Base-by-base conservation (phyloP, 495 filamentous ascomycete species). In the Xylaria bambusicola region DNA sequence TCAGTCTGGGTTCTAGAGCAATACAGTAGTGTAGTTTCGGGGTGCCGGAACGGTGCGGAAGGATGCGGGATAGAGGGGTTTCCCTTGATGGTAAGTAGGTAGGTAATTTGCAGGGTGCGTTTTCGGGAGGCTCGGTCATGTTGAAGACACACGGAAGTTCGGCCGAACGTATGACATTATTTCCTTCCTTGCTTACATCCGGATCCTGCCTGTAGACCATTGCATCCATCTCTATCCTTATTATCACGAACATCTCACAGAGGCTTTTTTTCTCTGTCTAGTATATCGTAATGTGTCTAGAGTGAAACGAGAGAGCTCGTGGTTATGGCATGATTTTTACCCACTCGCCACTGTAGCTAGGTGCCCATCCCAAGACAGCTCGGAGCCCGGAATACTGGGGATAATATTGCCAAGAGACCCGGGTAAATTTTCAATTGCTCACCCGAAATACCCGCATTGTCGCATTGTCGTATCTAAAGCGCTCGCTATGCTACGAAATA, bases 41-140 rank as follows among this genome's bases (percentile, higher is more conserved):
- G 27, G 50, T 52, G 21, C 50, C 50, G 50, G 50, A 52, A 52
- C 50, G 50, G 50, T 52, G 50, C 50, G 50, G 50, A 40, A 52
- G 50, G 50, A 41, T 52, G 50, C 26, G 40, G 50, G 50, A 41
- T 52, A 9, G 50, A 41, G 50, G 50, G 50, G 21, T 10, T 27
- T 35, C 35, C 50, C 50, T 24, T 52, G 21, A 15, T 10, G 31
- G 49, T 17, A 24, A 41, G 35, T 27, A 33, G 23, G 33, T 36
- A 26, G 21, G 17, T 20, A n/a, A n/a, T 52, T 40, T 35, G 21
- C 33, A 35, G 38, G 33, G 29, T 18, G 18, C 33, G n/a, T 41
- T 10, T 18, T 52, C 50, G 50, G 50, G 9, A 52, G 33, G 17
- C 35, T 52, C 50, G 50, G 50, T 52, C 50, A 24, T n/a, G n/a